Base-by-base conservation (phyloP, 257 asterid genomes). In the Ballota nigra region DNA sequence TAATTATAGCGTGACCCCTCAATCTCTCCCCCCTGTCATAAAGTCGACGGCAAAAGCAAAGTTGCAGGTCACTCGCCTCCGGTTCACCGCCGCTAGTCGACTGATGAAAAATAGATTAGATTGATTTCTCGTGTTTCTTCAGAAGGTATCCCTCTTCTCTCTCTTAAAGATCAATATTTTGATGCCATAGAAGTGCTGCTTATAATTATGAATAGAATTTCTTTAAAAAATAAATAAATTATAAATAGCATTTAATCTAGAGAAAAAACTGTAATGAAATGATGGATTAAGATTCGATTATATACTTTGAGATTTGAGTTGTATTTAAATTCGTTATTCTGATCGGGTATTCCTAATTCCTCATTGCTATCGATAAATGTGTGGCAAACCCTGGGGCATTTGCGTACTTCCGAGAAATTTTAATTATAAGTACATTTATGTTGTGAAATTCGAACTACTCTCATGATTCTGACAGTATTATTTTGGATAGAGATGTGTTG, bases 81-180 rank as follows among this genome's bases (percentile, higher is more conserved):
- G 61, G 64, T 61, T 52, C 63, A 19, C 71, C 59, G n/a, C 73
- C 68, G 68, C 60, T 43, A 31, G 62, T 26, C 78, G 73, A 66
- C 53, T 58, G 40, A 40, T 49, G 71, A 26, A n/a, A 41, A 55
- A 29, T 31, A 41, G 55, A 41, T 66, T 59, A 43, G 19, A 0
- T 12, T 56, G 19, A 26, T 8, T 19, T 26, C 28, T 57, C 68
- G 59, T 33, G 68, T 15, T 52, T 22, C 9, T 24, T 69, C 43
- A 53, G 29, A 66, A 65, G 78, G 78, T 74, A 66, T 36, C 22
- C 1, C n/a, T 74, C 73, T 66, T 40, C 10, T 6, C 28, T 62
- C 10, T 49, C 56, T 43, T 43, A 61, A 55, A 5, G 19, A 74
- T 38, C 66, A 19, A 31, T 5, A 15, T 29, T 74, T 58, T 11